Conservation (phyloP, 2,329 filamentous ascomycete genomes). For the Apiospora pterosperma region DNA sequence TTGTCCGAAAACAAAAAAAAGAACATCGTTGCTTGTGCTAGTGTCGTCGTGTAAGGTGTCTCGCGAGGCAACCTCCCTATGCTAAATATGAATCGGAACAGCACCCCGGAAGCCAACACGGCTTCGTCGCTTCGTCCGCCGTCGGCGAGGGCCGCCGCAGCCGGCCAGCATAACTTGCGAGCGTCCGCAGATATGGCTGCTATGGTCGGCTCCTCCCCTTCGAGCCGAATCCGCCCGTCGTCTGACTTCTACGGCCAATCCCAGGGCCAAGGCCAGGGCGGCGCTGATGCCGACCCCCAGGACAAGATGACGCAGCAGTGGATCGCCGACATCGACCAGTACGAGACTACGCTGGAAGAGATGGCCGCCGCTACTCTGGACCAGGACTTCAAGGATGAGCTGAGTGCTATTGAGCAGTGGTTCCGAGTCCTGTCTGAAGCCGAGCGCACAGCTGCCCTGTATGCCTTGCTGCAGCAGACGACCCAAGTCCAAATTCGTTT, state of each 20-base stretch:
- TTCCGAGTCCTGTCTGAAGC: slow-evolving; percentile 96
- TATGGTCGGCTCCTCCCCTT: slow-evolving; percentile 63
- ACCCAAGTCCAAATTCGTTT: slow-evolving; percentile 98
- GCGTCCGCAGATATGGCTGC: slow-evolving; percentile 95
- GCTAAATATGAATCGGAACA: slow-evolving; percentile 72
- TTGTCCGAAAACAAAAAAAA: neutral
- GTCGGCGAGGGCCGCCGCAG: slow-evolving; percentile 71
- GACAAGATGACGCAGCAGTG: slow-evolving; percentile 96
- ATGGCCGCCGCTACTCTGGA: slow-evolving; percentile 99
- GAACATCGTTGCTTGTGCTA: neutral
- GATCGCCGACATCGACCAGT: slow-evolving; percentile 98
- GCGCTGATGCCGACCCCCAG: slow-evolving; percentile 70
- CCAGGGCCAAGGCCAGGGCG: slow-evolving; percentile 63
- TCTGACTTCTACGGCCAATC: slow-evolving; percentile 90
- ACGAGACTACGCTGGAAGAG: slow-evolving; percentile 96
- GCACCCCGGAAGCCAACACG: slow-evolving; percentile 87
- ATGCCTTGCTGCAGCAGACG: slow-evolving; percentile 94
- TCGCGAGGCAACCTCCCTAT: neutral
- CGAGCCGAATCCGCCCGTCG: slow-evolving; percentile 83
- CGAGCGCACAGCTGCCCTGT: slow-evolving; percentile 90
- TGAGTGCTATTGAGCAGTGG: slow-evolving; percentile 99
- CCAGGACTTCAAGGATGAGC: slow-evolving; percentile 98
- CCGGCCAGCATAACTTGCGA: slow-evolving; percentile 83
- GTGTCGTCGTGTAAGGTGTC: slow-evolving; percentile 1
- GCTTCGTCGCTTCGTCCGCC: slow-evolving; percentile 80